Evolutionary conservation across 768 basidiomycete genomes (phyloP).

Genomic region (Podaxis sp.): DNA sequence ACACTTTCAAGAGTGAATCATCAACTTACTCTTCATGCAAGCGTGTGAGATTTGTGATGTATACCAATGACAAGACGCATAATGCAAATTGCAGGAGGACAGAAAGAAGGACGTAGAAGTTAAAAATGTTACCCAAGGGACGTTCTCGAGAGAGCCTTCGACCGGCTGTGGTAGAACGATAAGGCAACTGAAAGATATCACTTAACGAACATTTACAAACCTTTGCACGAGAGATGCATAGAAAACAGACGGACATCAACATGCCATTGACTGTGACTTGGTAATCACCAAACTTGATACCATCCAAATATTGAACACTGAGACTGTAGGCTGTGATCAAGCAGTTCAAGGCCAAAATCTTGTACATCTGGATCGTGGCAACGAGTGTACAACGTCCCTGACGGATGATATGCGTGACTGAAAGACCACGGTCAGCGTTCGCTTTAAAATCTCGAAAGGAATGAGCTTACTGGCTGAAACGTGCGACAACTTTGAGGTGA

Average conservation of each 20-base stretch:
- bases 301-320: conserved; percentile 96
- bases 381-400: conserved; percentile 99
- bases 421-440: conserved; percentile 2
- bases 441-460: not conserved
- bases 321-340: conserved; percentile 97
- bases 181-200: not conserved
- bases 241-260: conserved; percentile 97
- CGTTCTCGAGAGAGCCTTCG: conserved; percentile 89
- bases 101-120: conserved; percentile 90
- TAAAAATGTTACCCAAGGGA: conserved; percentile 95
- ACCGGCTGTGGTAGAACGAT: conserved; percentile 68
- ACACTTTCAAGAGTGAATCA: not conserved
- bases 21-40: conserved; percentile 69
- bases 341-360: conserved; percentile 96
- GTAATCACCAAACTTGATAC: conserved; percentile 99
- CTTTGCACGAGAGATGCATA: conserved; percentile 97
- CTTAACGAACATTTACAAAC: conserved; percentile 41
- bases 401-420: conserved; percentile 95
- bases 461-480: conserved; percentile 84
- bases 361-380: conserved; percentile 99
- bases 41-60: conserved; percentile 89
- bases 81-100: conserved; percentile 92
- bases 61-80: conserved; percentile 87
- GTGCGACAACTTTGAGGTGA: conserved; percentile 97
- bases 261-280: conserved; percentile 96